A percentile compares a stretch with the other conserved stretches of the same genome.
These are phyloP conservation scores for Aspergillus ibericus DNA, from an alignment of 2,329 filamentous ascomycete genomes.

Conservation along the genomic window DNA sequence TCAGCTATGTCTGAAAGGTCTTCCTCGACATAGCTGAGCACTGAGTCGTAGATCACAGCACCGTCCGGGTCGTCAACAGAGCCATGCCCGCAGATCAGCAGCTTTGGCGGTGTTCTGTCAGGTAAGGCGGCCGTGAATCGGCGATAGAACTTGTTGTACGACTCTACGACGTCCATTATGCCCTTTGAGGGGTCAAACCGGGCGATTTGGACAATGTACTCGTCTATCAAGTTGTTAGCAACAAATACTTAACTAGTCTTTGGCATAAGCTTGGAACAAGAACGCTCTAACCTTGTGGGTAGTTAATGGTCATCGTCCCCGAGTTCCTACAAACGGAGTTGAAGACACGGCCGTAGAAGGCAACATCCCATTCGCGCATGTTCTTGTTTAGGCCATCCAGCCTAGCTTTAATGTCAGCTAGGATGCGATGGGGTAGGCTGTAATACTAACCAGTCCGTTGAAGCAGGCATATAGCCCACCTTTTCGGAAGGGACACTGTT, in stretches of 20 bases:
- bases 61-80: slow-evolving; percentile 81
- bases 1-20: slow-evolving; percentile 62
- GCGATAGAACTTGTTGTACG: slow-evolving; percentile 70
- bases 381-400: slow-evolving; percentile 78
- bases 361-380: slow-evolving; percentile 67
- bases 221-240: slow-evolving; percentile 44
- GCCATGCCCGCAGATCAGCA: slow-evolving; percentile 75
- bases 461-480: slow-evolving; percentile 75
- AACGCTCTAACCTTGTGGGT: slow-evolving; percentile 34
- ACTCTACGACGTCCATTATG: slow-evolving; percentile 72
- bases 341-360: slow-evolving; percentile 75
- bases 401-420: slow-evolving; percentile 39
- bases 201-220: slow-evolving; percentile 78
- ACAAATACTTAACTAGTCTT: neutral
- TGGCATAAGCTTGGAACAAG: neutral
- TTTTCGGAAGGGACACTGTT: slow-evolving; percentile 63
- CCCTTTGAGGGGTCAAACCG: slow-evolving; percentile 84
- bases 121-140: slow-evolving; percentile 54
- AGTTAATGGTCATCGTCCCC: slow-evolving; percentile 43
- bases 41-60: slow-evolving; percentile 68
- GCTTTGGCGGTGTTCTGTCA: slow-evolving; percentile 62
- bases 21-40: slow-evolving; percentile 65
- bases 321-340: slow-evolving; percentile 63
- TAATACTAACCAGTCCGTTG: slow-evolving; percentile 68
- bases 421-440: neutral